Evolutionary conservation across 768 basidiomycete species (phyloP).

Genomic region (Rhizopogon salebrosus): DNA sequence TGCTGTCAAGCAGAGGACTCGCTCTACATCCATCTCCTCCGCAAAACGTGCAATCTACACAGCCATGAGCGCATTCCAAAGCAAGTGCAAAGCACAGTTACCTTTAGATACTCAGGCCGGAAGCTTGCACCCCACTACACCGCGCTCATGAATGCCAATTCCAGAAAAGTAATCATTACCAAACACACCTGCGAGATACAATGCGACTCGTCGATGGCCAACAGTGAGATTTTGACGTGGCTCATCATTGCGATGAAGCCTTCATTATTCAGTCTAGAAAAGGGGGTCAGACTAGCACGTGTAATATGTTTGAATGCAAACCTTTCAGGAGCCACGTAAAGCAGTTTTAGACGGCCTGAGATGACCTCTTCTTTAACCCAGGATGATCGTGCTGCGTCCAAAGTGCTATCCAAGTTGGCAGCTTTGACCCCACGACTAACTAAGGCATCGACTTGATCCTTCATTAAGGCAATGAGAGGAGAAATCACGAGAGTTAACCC

Average conservation of each 20-base stretch:
- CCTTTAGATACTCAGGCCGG: slow-evolving; percentile 31
- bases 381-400: slow-evolving; percentile 23
- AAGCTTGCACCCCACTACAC: slow-evolving; percentile 39
- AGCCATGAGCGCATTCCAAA: slow-evolving; percentile 17
- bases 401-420: slow-evolving; percentile 35
- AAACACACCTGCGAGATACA: slow-evolving; percentile 36
- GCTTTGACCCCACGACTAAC: slow-evolving; percentile 29
- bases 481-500: slow-evolving; percentile 33
- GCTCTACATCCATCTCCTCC: slow-evolving; percentile 38
- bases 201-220: slow-evolving; percentile 48
- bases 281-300: not conserved
- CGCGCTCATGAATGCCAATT: not conserved
- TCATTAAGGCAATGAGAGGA: slow-evolving; percentile 31
- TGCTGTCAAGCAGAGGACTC: slow-evolving; percentile 41
- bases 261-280: slow-evolving; percentile 39
- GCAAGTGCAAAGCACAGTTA: not conserved
- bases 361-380: slow-evolving; percentile 33
- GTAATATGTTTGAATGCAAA: slow-evolving; percentile 2
- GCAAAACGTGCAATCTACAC: slow-evolving; percentile 41
- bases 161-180: not conserved
- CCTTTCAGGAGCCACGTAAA: slow-evolving; percentile 45
- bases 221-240: slow-evolving; percentile 35
- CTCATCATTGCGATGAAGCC: slow-evolving; percentile 39
- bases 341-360: slow-evolving; percentile 37
- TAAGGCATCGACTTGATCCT: slow-evolving; percentile 36